Base-by-base conservation (phyloP, 495 filamentous ascomycete species). In the Aspergillus cavernicola region DNA sequence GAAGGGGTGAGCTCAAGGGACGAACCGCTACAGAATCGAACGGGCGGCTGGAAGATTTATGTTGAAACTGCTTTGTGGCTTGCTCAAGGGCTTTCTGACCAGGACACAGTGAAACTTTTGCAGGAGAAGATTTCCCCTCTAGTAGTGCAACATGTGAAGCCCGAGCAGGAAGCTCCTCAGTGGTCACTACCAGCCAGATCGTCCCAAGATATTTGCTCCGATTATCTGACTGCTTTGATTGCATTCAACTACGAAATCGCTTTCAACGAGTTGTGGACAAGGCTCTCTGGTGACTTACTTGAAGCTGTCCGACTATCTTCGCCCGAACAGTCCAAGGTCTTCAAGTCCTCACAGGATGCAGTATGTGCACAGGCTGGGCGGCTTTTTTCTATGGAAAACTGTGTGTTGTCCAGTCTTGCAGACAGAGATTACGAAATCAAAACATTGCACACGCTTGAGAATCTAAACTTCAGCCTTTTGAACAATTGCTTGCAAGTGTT, bases 251-350 rank as follows among this genome's bases (percentile, higher is more conserved):
- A 66, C 15, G 50, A 59, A 16, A 40, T 55, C 11, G 62, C 74
- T 19, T 62, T 83, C 40, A 60, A 72, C 49, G 47, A 57, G 6
- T 52, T 77, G 54, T 90, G 84, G 86, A 61, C 69, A 7, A 67
- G 68, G 26, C 65, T 87, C 22, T 78, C 77, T 3, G 68, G 80
- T 1, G 64, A 68, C 3, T 62, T 93, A 16, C 65, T 85, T 19
- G 71, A 84, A 47, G 77, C 80, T 35, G 80, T 93, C 19, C 80
- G 81, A 48, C 76, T 79, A 18, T 91, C 89, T 26, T 73, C 84
- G 3, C 88, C 90, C 16, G 89, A 90, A 63, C 81, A 91, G 52
- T 88, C 89, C 0, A 85, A 85, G 48, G 85, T 87, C 20, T 87
- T 86, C 64, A 74, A 73, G 29, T 74, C 76, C 44, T 93, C 89